Evolutionary conservation across 768 basidiomycete species (phyloP).

Genomic region (Lactarius hengduanensis): DNA sequence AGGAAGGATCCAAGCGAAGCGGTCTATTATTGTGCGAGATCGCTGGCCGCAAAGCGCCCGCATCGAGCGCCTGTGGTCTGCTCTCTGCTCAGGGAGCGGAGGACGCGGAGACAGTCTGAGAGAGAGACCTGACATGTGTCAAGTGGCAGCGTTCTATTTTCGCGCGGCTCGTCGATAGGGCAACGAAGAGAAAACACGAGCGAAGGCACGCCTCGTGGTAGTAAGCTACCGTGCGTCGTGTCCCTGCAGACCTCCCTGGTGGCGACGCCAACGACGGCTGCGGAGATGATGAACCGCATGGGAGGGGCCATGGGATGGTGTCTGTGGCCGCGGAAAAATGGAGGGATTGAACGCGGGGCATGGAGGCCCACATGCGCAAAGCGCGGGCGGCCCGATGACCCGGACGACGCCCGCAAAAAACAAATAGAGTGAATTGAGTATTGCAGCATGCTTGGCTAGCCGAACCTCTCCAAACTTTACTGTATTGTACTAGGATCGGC

Average conservation of each 20-base stretch:
- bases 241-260: neutral
- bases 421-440: no score
- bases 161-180: neutral
- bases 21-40: slow-evolving; percentile 24
- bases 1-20: no score
- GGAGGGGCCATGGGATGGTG: neutral
- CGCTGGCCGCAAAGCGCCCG: slow-evolving; percentile 40
- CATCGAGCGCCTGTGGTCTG: neutral
- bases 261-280: neutral
- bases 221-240: slow-evolving; percentile 35
- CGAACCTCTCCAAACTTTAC: slow-evolving; percentile 34
- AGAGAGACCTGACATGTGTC: neutral
- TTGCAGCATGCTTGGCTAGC: neutral
- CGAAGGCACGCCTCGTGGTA: slow-evolving; percentile 28
- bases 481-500: slow-evolving; percentile 41
- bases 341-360: neutral
- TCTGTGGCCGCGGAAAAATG: neutral
- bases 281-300: neutral
- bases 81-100: slow-evolving; percentile 40
- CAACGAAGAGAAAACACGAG: neutral
- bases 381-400: neutral
- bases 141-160: neutral
- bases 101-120: slow-evolving; percentile 33
- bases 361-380: no score
- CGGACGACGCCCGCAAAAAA: neutral